Evolutionary conservation across 805 yeast species (phyloP), one percentile per base, ranked within the genome.

Genomic region (Yamadazyma takamatsuzukensis): DNA sequence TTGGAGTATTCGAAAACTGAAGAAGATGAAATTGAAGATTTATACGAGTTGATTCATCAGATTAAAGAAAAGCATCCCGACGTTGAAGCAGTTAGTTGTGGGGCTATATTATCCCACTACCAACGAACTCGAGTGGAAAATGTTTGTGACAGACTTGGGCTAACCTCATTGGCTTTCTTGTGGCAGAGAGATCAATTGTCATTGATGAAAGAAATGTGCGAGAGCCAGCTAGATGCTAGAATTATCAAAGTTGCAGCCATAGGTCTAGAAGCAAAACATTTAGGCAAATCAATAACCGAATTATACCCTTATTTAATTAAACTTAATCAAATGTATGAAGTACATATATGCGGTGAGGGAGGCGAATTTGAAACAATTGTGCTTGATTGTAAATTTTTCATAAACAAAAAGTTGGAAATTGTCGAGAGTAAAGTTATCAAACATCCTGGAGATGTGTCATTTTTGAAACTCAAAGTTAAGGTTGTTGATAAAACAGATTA

Each of bases 301-400:
- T 63, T 82, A 42, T 73, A 71, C 34, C 83, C 86, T 1, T 70
- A 63, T 0, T 56, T 93, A 51, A 42, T 64, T 9, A 63, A 64
- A 24, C 61, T 89, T 39, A 82, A 88, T 53, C 39, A 53, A 7
- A 60, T 64, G 55, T 89, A 76, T 58, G 95, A 89, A 2, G 84
- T 89, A 10, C 96, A 90, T 54, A 78, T 93, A 0, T 93, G 98
- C 62, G 99, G 99, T 10, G 99, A 93, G 64, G 99, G 99, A 21
- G 99, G 99, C 1, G 99, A 93, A 56, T 93, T 87, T 56, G 99
- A 93, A 55, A 82, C 96, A 0, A 63, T 90, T 45, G 97, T 90
- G 2, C 64, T 93, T 18, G 96, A 93, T 56, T 86, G 94, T 1
- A 95, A 96, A 0, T 80, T 86, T 39, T 93, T 90, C 61, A 61